These are phyloP conservation scores for Anthoceros angustus DNA, from an alignment of 225 moss, liverwort and hornwort species.

Conservation along the genomic window DNA sequence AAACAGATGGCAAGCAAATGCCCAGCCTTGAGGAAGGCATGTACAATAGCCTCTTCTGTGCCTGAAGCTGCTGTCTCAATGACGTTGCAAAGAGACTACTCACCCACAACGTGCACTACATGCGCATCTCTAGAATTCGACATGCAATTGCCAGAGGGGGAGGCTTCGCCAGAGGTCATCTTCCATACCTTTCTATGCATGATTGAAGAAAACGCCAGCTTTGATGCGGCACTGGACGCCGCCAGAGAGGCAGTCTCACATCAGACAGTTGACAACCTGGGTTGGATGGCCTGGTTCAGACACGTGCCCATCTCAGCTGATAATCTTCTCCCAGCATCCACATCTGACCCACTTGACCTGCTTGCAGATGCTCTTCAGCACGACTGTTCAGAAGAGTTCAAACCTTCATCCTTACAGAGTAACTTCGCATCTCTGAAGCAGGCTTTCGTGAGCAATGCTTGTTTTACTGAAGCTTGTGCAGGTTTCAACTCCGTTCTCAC, in stretches of 20 bases:
- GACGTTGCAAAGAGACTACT: constrained; percentile 14
- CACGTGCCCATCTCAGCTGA: constrained; percentile 7
- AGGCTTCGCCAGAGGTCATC: constrained; percentile 6
- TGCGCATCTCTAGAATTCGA: constrained; percentile 9
- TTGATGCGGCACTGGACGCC: constrained; percentile 11
- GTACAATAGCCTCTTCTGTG: constrained; percentile 19
- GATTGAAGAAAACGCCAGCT: constrained; percentile 11
- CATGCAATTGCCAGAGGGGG: constrained; percentile 12
- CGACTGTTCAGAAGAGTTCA: constrained; percentile 7
- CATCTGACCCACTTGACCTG: constrained; percentile 9
- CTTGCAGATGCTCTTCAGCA: constrained; percentile 7
- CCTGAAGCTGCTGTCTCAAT: constrained; percentile 11
- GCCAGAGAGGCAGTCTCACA: neutral
- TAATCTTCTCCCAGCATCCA: constrained; percentile 10
- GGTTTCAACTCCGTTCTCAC: constrained; percentile 23
- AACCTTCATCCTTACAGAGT: constrained; percentile 8
- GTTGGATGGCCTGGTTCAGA: constrained; percentile 21
- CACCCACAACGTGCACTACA: constrained; percentile 13
- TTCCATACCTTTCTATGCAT: constrained; percentile 14
- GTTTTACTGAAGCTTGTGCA: constrained; percentile 31
- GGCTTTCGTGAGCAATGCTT: constrained; percentile 30
- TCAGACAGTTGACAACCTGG: neutral
- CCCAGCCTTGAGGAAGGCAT: constrained; percentile 42
- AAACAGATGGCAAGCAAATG: constrained; percentile 36
- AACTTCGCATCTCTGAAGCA: constrained; percentile 21